Evolutionary conservation across 352 stramenopile genomes (phyloP), one percentile per base, ranked within the genome.

Genomic region (Pythium diclinum): DNA sequence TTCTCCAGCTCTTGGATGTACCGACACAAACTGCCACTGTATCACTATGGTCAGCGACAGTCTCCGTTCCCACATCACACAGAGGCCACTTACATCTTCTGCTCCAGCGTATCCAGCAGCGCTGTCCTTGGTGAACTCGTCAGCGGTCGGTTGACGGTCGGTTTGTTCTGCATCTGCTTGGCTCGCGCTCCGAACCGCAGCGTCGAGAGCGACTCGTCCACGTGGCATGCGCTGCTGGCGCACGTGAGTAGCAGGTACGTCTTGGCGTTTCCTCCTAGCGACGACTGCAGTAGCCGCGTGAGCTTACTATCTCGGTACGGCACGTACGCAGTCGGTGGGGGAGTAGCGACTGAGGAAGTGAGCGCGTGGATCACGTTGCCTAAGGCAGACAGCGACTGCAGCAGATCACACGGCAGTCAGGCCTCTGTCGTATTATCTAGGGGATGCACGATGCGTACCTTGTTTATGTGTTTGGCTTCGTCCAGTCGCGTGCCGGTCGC

Each of bases 271-370:
- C 88, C 92, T 6, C 85, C 91, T 0, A 97, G 72, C 0, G 85
- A 95, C 11, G 80, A 76, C 67, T 97, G 90, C 54, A 97, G 61
- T 60, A 97, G 68, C 10, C 89, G 81, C 10, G 91, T 97, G 36
- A 97, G 74, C 57, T 97, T 97, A 40, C 82, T 94, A 71, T 96
- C 90, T 33, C 91, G 69, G 57, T 95, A 97, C 17, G 91, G 89
- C 40, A 90, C 40, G 59, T 86, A 74, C 40, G 68, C 72, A 11
- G 60, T 36, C 67, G 74, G 30, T 79, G 66, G 0, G 40, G 6
- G 17, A 28, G 14, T 3, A 1, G 21, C 16, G 17, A 3, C 38
- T 55, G 5, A 48, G 38, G 13, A 58, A 34, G 65, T 84, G 32
- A 92, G 63, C 8, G 78, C 79, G 57, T 87, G 78, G 68, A 92